Evolutionary conservation across 192 early-diverging fungal genomes (phyloP), one percentile per base, ranked within the genome.

Genomic region (Entomortierella beljakovae): DNA sequence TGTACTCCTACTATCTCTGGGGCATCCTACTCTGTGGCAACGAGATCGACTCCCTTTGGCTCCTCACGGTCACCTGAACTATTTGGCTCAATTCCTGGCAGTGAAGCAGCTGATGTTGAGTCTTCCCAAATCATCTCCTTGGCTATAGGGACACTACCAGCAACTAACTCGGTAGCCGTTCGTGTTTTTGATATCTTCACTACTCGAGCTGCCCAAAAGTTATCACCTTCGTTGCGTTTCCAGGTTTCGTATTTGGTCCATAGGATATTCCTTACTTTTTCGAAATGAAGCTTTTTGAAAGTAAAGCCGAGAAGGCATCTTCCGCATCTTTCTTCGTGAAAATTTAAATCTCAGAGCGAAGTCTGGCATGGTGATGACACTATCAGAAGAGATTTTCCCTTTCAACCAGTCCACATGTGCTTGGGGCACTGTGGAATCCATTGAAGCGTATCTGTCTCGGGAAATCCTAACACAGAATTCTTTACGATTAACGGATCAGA

Each of bases 281-380:
- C 50, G 33, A 18, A 54, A 64, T 52, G 32, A 54, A 64, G 46
- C 62, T 53, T 54, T 64, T n/a, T 64, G 62, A 64, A 23, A 53
- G 22, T 11, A 64, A 51, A 53, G 31, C 50, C 11, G 35, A 53
- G 29, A 64, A 64, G 35, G 23, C 33, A 33, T 53, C 1, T 18
- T 51, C 61, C 32, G 46, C 61, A 63, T 63, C 61, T 10, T 50
- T n/a, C 28, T 51, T 63, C 26, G 43, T 33, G 48, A 51, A 63
- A 15, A 33, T 49, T 50, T 43, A 26, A 61, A 61, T 46, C 48
- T 61, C 42, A 2, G 23, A 13, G 43, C 46, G 48, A 63, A 63
- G 5, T 63, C 46, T 1, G 61, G 61, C 61, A 51, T 50, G 8
- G 29, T 63, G 18, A 51, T 51, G 48, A 8, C 28, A 51, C 29